Evolutionary conservation across 306 rosid species (phyloP), one percentile per base, ranked within the genome.

Genomic region (Cicer judaicum): DNA sequence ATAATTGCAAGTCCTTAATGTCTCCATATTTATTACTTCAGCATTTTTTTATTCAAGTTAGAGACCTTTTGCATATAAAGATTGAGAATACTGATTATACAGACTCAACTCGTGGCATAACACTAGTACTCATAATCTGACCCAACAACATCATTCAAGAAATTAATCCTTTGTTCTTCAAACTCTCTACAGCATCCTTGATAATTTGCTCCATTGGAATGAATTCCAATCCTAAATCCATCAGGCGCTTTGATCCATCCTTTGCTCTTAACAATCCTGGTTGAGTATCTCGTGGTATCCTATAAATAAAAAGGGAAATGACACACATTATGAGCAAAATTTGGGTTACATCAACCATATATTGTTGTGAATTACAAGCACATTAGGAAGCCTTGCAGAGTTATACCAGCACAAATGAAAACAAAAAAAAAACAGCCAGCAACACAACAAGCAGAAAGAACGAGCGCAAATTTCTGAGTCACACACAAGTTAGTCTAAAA

Each of bases 171-270:
- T 81, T 93, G 81, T 52, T 88, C 91, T 88, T 89, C 56, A 93
- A 79, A 69, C 89, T 65, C 89, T 90, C 98, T 6, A 90, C 95
- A 10, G 89, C 84, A 19, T 94, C 97, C 96, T 80, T 89, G 75
- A 93, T 89, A 39, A 94, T 93, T 59, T 89, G 81, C 79, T 91
- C 98, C 91, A 93, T 84, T 19, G 94, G 93, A 70, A 80, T 88
- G 87, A 93, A 91, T 13, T 88, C 75, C 80, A 91, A 46, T 42
- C 97, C 97, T 89, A 93, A 52, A 74, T 84, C 91, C 75, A 88
- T 83, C 64, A 93, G 85, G 80, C 89, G 89, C 81, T 81, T 83
- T 1, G 85, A 57, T 40, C 85, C 96, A 57, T 85, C 84, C 68
- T 84, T 85, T 57, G 81, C 74, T 68, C 97, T 91, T 88, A 91